Base-by-base conservation (phyloP, 2,329 filamentous ascomycete species). In the Dothiorella sarmentorum region DNA sequence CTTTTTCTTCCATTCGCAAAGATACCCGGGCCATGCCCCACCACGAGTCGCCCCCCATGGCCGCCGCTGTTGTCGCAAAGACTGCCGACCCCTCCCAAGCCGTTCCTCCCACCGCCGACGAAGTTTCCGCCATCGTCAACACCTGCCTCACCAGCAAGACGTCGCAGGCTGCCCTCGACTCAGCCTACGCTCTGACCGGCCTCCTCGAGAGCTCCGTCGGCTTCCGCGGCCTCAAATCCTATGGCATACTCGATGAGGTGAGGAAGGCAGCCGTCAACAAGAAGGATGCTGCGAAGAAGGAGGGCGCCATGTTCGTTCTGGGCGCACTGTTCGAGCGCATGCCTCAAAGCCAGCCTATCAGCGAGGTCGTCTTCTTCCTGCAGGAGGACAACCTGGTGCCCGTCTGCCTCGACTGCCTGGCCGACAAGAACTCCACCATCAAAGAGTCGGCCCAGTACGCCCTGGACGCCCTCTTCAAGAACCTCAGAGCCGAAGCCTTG, bases 301-400 rank as follows among this genome's bases (percentile, higher is more conserved):
- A 99, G 78, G 91, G 91, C 69, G 89, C 92, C 64, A 95, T 97
- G 85, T 95, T 97, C 73, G 87, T 96, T 40, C 82, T 97, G 22
- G 94, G 95, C 59, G 93, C 95, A 57, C 80, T 99, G 45, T 93
- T 97, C 68, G 94, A 99, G 80, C 86, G 89, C 38, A 89, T 97
- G 69, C 90, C 91, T 44, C 79, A 85, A 45, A 83, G 86, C 64
- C 88, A 94, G 70, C 87, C 85, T 56, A 76, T 91, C 63, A 90
- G 85, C 73, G 92, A 97, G 76, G 85, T 90, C 52, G 77, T 91
- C 43, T 87, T 99, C 64, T 77, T 97, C 17, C 73, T 92, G n/a
- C 85, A 94, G 70, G 88, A 96, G 72, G 86, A 87, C 57, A 86
- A 85, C 58, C 73, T 96, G 60, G 77, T 97, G 9, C 73, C 82